Conservation (phyloP, 805 yeast genomes). For the Suhomyces canberraensis region DNA sequence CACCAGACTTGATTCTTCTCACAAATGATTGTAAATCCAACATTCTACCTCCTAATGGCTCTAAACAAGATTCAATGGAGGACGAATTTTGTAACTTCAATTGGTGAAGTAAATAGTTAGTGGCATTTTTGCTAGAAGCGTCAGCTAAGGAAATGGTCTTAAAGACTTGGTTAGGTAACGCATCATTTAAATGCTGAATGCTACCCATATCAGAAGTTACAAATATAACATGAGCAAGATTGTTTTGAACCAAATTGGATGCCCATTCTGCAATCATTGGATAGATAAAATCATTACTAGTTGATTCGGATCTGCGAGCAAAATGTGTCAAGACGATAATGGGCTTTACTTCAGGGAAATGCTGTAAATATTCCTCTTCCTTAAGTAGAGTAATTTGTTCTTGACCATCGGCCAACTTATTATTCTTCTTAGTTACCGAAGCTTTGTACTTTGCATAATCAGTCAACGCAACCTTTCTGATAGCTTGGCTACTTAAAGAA, state of each 20-base stretch:
- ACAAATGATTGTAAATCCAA: constrained; percentile 87
- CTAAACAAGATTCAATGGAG: constrained; percentile 54
- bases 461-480: constrained; percentile 55
- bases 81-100: constrained; percentile 32
- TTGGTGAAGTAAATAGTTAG: constrained; percentile 62
- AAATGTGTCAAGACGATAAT: constrained; percentile 80
- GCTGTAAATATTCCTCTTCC: constrained; percentile 80
- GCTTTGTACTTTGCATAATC: constrained; percentile 30
- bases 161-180: constrained; percentile 86
- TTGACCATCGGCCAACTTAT: constrained; percentile 18
- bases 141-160: constrained; percentile 73
- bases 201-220: constrained; percentile 84
- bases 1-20: constrained; percentile 86
- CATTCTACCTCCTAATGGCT: constrained; percentile 92
- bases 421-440: constrained; percentile 17
- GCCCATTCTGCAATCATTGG: constrained; percentile 87
- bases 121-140: constrained; percentile 71
- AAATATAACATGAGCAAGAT: constrained; percentile 85
- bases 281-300: constrained; percentile 61
- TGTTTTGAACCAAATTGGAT: constrained; percentile 66
- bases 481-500: constrained; percentile 64
- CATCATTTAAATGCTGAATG: constrained; percentile 59
- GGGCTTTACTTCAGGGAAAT: constrained; percentile 82
- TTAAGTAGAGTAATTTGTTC: constrained; percentile 40
- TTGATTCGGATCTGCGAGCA: constrained; percentile 46